Evolutionary conservation across 345 rosid species (phyloP).

Genomic region (Schrenkiella parvula): DNA sequence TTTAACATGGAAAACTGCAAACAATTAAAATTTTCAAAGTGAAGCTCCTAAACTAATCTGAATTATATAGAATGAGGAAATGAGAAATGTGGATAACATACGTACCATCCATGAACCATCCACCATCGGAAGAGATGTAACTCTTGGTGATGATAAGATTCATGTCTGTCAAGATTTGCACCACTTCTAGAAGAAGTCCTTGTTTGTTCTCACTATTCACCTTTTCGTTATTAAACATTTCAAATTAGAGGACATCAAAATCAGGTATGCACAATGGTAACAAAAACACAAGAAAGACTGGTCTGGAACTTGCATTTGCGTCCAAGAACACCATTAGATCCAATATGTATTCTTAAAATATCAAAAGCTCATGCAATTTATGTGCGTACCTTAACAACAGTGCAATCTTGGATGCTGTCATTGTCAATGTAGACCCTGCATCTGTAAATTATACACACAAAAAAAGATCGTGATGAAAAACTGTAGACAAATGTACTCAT

Average conservation of each 20-base stretch:
- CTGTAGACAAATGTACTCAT: conserved; percentile 43
- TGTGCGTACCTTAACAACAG: conserved; percentile 52
- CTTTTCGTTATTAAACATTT: conserved; percentile 21
- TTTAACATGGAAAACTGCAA: conserved; percentile 73
- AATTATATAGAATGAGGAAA: neutral
- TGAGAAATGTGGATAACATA: neutral
- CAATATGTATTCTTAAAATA: neutral
- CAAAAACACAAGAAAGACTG: neutral
- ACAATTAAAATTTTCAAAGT: neutral
- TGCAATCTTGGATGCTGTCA: conserved; percentile 65
- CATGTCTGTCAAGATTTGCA: conserved; percentile 69
- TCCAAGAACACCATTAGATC: neutral
- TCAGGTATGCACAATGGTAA: neutral
- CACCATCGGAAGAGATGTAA: conserved; percentile 75
- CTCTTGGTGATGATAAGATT: conserved; percentile 57
- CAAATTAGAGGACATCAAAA: neutral
- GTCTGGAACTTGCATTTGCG: neutral
- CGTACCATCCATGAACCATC: conserved; percentile 86
- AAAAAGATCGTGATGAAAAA: neutral
- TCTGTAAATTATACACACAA: conserved; percentile 31
- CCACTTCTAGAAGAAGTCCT: conserved; percentile 73
- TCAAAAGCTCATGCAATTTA: neutral
- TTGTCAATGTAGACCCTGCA: conserved; percentile 74
- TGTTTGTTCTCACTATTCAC: conserved; percentile 69
- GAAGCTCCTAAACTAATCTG: neutral